Conservation (phyloP, 768 basidiomycete species). For the Xerocomellus intermedius region DNA sequence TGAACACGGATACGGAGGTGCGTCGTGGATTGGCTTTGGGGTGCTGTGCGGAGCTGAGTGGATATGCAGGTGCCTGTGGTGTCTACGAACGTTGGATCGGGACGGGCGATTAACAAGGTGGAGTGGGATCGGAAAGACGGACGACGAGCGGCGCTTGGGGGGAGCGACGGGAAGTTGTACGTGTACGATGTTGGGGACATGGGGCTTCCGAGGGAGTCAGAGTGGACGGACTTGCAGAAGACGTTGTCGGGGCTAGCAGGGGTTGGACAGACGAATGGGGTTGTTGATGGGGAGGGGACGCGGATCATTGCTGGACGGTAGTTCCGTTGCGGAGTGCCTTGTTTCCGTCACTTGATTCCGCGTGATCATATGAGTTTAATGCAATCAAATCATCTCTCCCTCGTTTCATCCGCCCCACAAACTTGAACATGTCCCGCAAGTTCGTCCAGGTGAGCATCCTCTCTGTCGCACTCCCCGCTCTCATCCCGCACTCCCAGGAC, state of each 20-base stretch:
- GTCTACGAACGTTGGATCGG: conserved; percentile 77
- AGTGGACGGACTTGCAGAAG: conserved; percentile 94
- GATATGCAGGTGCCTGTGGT: conserved; percentile 77
- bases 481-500: conserved; percentile 23
- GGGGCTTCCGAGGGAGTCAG: conserved; percentile 81
- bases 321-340: conserved; percentile 17
- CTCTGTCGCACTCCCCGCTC: not conserved
- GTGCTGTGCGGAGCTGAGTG: conserved; percentile 2
- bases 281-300: conserved; percentile 27
- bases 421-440: conserved; percentile 24
- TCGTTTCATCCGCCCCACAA: not conserved
- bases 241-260: conserved; percentile 68
- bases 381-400: not conserved
- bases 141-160: conserved; percentile 83
- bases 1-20: conserved; percentile 96
- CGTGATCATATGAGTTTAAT: not conserved
- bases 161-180: conserved; percentile 89
- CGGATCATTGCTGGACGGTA: conserved; percentile 37
- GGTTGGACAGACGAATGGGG: conserved; percentile 45
- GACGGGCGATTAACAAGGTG: conserved; percentile 90
- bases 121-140: conserved; percentile 95
- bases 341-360: not conserved
- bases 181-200: conserved; percentile 95
- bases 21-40: conserved; percentile 25
- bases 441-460: conserved; percentile 18